These are phyloP conservation scores for Bassia scoparia DNA, from an alignment of 148 eudicot genomes.

Conservation along the genomic window DNA sequence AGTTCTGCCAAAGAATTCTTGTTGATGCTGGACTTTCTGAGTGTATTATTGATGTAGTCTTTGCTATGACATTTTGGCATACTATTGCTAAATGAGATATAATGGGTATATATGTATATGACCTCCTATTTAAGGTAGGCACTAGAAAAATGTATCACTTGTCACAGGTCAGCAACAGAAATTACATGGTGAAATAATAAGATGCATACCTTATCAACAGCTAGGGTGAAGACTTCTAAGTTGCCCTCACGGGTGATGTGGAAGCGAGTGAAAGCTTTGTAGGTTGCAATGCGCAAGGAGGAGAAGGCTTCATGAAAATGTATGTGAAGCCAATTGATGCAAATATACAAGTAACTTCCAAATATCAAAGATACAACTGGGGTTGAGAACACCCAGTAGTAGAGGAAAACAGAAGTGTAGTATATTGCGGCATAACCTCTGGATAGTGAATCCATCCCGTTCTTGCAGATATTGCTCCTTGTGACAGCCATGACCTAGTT, in stretches of 20 bases:
- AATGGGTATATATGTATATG: too few species aligned
- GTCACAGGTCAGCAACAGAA: neutral
- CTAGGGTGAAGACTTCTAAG: conserved; percentile 93
- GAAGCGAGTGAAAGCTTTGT: conserved; percentile 94
- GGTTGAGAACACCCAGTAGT: conserved; percentile 96
- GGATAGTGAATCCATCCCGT: conserved; percentile 72
- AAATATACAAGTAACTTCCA: conserved; percentile 91
- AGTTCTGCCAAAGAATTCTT: neutral
- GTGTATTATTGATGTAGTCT: neutral
- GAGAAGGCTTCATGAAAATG: conserved; percentile 99
- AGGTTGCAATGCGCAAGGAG: conserved; percentile 91
- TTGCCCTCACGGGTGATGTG: conserved; percentile 63
- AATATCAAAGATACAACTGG: conserved; percentile 94
- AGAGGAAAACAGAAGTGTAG: conserved; percentile 94
- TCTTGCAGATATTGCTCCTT: conserved; percentile 84
- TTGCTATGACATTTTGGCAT: neutral
- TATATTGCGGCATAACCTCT: conserved; percentile 76
- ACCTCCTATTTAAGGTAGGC: neutral
- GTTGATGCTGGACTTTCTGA: too few species aligned
- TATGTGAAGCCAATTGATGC: conserved; percentile 95
- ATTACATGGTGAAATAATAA: neutral
- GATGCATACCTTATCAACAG: conserved; percentile 81
- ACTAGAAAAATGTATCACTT: neutral
- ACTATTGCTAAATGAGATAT: too few species aligned
- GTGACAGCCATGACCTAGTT: conserved; percentile 92